Evolutionary conservation across 306 rosid genomes (phyloP).

Genomic region (Quercus glauca): DNA sequence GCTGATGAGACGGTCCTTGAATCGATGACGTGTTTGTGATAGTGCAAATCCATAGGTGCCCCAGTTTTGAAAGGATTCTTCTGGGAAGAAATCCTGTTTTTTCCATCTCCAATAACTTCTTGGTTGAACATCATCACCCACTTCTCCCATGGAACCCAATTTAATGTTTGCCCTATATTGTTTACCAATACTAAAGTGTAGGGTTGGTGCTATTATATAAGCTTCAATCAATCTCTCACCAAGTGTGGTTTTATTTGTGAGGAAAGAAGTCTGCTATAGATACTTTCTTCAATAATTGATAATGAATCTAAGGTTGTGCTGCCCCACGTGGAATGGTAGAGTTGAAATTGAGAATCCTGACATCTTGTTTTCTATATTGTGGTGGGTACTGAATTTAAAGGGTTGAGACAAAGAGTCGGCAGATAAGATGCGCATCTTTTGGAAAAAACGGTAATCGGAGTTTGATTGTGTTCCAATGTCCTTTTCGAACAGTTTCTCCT

Average conservation of each 20-base stretch:
- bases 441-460: neutral
- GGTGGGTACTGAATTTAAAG: too few species aligned
- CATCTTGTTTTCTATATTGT: neutral
- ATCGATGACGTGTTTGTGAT: slow-evolving; percentile 47
- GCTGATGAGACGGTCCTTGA: slow-evolving; percentile 60
- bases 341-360: neutral
- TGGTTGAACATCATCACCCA: slow-evolving; percentile 25
- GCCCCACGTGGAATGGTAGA: neutral
- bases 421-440: neutral
- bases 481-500: neutral
- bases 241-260: neutral
- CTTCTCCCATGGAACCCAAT: slow-evolving; percentile 25
- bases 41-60: slow-evolving; percentile 48
- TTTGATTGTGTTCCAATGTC: too few species aligned
- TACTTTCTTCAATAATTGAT: neutral
- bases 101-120: slow-evolving; percentile 74
- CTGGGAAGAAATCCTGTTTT: slow-evolving; percentile 77
- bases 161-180: neutral
- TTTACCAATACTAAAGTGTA: neutral
- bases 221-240: neutral
- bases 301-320: neutral
- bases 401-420: neutral
- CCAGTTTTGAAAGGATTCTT: slow-evolving; percentile 74
- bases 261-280: neutral
- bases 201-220: neutral